Base-by-base conservation (phyloP, 306 rosid species). In the Fragaria vesca region DNA sequence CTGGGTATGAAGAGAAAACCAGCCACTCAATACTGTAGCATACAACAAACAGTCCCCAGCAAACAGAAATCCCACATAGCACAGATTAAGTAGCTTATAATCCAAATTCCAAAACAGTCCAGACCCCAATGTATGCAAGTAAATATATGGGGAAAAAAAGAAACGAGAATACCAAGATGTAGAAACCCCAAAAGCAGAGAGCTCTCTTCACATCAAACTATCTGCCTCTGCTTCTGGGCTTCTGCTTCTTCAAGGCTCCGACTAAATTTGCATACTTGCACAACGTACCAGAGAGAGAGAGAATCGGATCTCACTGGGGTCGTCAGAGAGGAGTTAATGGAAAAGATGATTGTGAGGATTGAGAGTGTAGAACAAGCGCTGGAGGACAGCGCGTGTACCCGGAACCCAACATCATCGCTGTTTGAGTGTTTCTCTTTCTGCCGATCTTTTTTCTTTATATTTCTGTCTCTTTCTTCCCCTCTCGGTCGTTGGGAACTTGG, bases 271-370 rank as follows among this genome's bases (percentile, higher is more conserved):
- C 75, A 47, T 63, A 40, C 13, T 78, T 78, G 24, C 5, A 28
- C 48, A 73, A 47, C 45, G 38, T 70, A 66, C 28, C 47, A 24
- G 60, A 52, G 62, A 55, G 60, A 52, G 62, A 55, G 2, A 67
- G 42, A 71, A 34, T 70, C 77, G 80, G 71, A 70, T 70, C 80
- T 76, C 77, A 62, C 30, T 40, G 72, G 67, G 73, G 40, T 58
- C 76, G 65, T 24, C 67, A 57, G 57, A 57, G 30, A 21, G 43
- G 54, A 58, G 65, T 58, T 67, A 48, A 69, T 24, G 80, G 81
- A 61, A 58, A 75, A 75, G 72, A 75, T 74, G 30, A 42, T 43
- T 40, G 38, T 46, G 61, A 51, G 77, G 72, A 63, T 8, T 3
- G 61, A 78, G 71, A 60, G 75, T 8, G 70, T 30, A 12, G 8